A percentile compares a stretch with the other conserved stretches of the same genome.
Conservation (phyloP, 2,329 filamentous ascomycete genomes). For the Xylaria sp. region DNA sequence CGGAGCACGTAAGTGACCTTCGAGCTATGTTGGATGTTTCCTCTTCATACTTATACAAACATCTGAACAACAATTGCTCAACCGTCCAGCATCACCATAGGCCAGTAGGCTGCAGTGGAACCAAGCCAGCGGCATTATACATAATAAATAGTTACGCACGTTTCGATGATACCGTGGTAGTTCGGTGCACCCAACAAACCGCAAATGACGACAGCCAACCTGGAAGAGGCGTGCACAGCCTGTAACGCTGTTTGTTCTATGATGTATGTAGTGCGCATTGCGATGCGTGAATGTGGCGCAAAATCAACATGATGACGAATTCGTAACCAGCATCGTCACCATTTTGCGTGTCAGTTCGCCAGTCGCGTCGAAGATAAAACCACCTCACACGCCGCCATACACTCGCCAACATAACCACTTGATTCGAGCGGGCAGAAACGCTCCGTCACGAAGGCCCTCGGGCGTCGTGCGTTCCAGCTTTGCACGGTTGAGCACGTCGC, state of each 20-base stretch:
- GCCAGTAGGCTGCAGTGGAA: neutral
- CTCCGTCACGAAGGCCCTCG: neutral
- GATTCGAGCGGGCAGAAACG: neutral
- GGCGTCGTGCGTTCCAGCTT: neutral
- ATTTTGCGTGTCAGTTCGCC: slow-evolving; percentile 3
- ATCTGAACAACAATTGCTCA: neutral
- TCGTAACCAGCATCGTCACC: neutral
- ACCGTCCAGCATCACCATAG: neutral
- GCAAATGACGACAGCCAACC: neutral
- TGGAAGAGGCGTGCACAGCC: slow-evolving; percentile 8
- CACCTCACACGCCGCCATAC: slow-evolving; percentile 13
- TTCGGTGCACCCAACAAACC: neutral
- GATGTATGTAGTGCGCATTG: no score
- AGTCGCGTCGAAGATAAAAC: neutral
- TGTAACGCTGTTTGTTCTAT: neutral
- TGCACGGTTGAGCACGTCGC: neutral
- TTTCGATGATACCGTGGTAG: neutral
- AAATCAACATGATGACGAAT: slow-evolving; percentile 7
- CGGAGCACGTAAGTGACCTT: neutral
- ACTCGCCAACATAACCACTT: neutral
- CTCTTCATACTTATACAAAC: neutral
- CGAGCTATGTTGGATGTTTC: neutral
- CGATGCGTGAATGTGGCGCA: slow-evolving; percentile 16
- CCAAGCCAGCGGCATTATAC: neutral
- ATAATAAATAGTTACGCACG: neutral